Base-by-base conservation (phyloP, 2,329 filamentous ascomycete genomes). In the Aspergillus niger region DNA sequence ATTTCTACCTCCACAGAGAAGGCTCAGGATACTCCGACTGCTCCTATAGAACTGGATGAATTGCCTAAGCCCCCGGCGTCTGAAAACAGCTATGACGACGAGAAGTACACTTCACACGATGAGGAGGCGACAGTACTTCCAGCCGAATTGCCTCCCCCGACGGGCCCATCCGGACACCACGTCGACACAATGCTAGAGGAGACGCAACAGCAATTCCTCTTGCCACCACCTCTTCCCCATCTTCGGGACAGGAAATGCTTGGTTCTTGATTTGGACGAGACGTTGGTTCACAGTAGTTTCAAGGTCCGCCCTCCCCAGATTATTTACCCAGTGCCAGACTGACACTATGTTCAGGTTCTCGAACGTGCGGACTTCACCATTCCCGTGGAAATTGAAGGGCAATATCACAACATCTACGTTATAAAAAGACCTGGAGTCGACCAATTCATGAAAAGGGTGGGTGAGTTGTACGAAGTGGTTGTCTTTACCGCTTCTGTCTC, bases 351-450 rank as follows among this genome's bases (percentile, higher is more conserved):
- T 17, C 26, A 98, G 93, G 95, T 98, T 68, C 84, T 99, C 49
- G 93, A 98, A 72, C 94, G 98, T 82, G 95, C 95, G 60, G 95
- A 99, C 78, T 98, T 99, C 74, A 99, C 95, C 5, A 98, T 99
- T 74, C 95, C 95, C 0, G 95, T 99, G 30, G 95, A 99, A 73
- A 99, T 99, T 65, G 95, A 99, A 81, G 95, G 95, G 59, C 96
- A 97, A 77, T 98, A 96, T 74, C 95, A 99, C 80, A 99, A 99
- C 72, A 96, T 99, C 57, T 99, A 99, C 75, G 95, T 99, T 66
- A 99, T 99, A 77, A 99, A 99, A 81, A 88, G 95, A 71, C 95
- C 95, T n/a, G 95, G 95, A 57, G 95, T 99, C 20, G 95, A 99
- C 74, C 89, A 96, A 66, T 99, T 99, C 78, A 97, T 99, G 92